These are phyloP conservation scores for Chaetomium sp. DNA, from an alignment of 2,329 filamentous ascomycete species.

Conservation along the genomic window DNA sequence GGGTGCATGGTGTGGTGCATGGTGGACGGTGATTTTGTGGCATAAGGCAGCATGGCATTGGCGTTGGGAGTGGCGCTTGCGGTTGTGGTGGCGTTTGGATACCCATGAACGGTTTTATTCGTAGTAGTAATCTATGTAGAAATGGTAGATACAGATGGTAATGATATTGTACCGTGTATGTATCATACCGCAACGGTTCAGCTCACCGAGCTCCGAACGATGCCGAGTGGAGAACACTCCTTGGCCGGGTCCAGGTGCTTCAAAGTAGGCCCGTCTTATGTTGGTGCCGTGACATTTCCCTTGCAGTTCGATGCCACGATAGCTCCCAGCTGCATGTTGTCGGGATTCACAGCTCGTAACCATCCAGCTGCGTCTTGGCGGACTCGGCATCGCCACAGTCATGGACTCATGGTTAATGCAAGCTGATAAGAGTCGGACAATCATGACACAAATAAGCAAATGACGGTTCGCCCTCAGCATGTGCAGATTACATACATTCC, in stretches of 20 bases:
- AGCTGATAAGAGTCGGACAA: not conserved
- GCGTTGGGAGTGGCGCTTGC: not conserved
- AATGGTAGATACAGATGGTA: not conserved
- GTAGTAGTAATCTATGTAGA: not conserved
- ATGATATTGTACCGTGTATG: not conserved
- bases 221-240: not conserved
- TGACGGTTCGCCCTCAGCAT: not conserved
- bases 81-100: conserved; percentile 5
- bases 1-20: not conserved
- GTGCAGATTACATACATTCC: not conserved
- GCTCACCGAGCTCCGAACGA: not conserved
- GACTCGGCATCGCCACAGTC: conserved; percentile 9
- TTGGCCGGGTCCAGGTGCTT: not conserved
- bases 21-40: not conserved
- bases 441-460: not conserved
- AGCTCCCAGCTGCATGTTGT: not conserved
- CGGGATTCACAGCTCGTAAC: conserved; percentile 2
- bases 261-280: not conserved
- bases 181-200: not conserved
- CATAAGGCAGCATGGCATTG: not conserved
- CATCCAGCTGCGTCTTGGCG: conserved; percentile 1
- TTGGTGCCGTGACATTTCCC: not conserved
- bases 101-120: conserved; percentile 1
- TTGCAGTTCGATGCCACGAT: not conserved
- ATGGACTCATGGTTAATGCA: not conserved